phyloP scores from a whole-genome alignment of 2,329 filamentous ascomycete species.

The Pseudogymnoascus sp. region DNA sequence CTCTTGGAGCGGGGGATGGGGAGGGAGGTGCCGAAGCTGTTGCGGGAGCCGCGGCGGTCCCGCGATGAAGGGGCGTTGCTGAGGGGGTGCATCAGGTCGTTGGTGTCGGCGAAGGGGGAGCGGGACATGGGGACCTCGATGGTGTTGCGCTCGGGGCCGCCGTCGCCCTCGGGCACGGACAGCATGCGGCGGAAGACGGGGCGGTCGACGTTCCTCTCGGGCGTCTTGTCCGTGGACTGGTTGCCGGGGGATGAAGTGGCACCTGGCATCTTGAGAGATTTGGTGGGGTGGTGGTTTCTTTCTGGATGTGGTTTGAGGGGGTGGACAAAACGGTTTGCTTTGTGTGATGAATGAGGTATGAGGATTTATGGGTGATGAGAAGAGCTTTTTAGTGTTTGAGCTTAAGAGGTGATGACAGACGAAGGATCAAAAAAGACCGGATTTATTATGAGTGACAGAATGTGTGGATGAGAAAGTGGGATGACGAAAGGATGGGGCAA shows the following conservation, averaged over 20 bases:
- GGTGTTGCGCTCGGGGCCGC: slow-evolving; percentile 30
- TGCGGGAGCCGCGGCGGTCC: slow-evolving; percentile 60
- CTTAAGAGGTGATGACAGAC: background rate
- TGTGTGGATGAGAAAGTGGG: background rate
- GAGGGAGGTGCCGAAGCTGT: slow-evolving; percentile 66
- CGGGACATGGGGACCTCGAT: slow-evolving; percentile 63
- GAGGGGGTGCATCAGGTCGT: slow-evolving; percentile 65
- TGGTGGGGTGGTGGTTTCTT: background rate
- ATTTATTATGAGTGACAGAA: background rate
- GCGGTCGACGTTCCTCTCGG: background rate
- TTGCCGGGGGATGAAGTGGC: background rate
- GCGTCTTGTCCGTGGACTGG: background rate
- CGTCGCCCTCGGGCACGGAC: background rate
- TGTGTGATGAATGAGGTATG: background rate
- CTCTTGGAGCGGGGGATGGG: slow-evolving; percentile 65
- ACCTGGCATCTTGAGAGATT: background rate
- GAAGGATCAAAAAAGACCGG: background rate
- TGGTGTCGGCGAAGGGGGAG: slow-evolving; percentile 59
- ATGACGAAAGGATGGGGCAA: background rate
- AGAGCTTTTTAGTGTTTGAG: background rate
- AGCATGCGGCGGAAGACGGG: background rate
- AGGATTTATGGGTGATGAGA: background rate
- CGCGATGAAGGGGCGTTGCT: slow-evolving; percentile 59
- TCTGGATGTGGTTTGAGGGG: background rate
- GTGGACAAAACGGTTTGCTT: background rate